A percentile compares a stretch with the other conserved stretches of the same genome.
phyloP scores from a whole-genome alignment of 2,329 filamentous ascomycete genomes.

The Aureobasidium zeae region DNA sequence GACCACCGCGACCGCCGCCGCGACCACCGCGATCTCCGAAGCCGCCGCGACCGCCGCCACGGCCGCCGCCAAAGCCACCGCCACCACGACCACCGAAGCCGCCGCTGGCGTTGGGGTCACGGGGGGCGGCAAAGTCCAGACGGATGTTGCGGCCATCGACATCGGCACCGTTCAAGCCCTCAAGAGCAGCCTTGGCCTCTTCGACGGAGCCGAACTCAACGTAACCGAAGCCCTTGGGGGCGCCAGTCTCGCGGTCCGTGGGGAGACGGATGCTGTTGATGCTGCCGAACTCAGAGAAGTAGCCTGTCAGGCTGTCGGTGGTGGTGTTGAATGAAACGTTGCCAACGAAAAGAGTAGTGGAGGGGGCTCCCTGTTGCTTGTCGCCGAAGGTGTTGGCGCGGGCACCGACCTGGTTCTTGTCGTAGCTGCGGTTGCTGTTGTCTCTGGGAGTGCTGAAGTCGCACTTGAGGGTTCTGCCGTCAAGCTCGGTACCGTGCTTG shows the following conservation, averaged over 20 bases:
- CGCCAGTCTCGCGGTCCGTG: conserved; percentile 75
- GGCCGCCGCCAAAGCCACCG: conserved; percentile 30
- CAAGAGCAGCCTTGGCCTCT: conserved; percentile 68
- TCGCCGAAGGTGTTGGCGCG: conserved; percentile 68
- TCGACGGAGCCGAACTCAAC: conserved; percentile 74
- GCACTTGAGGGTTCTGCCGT: conserved; percentile 66
- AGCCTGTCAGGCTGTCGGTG: conserved; percentile 63
- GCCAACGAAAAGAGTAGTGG: conserved; percentile 82
- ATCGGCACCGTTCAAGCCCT: conserved; percentile 60
- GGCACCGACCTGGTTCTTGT: conserved; percentile 43
- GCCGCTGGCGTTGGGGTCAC: conserved; percentile 34
- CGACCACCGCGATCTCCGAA: conserved; percentile 31
- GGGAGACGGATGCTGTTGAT: conserved; percentile 78
- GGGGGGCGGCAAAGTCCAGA: conserved; percentile 67
- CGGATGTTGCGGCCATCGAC: conserved; percentile 66
- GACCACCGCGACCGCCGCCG: conserved; percentile 35
- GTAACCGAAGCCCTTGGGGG: conserved; percentile 88
- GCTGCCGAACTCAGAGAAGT: conserved; percentile 62
- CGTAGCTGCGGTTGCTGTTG: conserved; percentile 33
- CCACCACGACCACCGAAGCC: conserved; percentile 35
- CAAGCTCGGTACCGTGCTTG: conserved; percentile 66
- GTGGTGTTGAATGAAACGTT: conserved; percentile 80
- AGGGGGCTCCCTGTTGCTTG: conserved; percentile 60
- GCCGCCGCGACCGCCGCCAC: conserved; percentile 30
- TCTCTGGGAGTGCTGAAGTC: conserved; percentile 62